Evolutionary conservation across 2,329 filamentous ascomycete species (phyloP), one percentile per base, ranked within the genome.

Genomic region (Bipolaris cookei): DNA sequence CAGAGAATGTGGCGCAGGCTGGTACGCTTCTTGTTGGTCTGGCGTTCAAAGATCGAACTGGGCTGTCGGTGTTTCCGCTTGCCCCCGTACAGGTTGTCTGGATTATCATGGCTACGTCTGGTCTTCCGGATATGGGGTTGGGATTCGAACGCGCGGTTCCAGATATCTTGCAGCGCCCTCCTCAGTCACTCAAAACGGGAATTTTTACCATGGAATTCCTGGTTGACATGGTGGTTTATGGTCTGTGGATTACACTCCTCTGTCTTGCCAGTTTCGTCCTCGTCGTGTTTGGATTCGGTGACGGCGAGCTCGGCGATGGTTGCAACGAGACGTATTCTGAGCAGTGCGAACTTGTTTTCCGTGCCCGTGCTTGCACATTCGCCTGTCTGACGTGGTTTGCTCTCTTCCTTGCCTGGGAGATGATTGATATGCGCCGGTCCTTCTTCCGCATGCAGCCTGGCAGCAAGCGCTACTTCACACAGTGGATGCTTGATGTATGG

Each of bases 381-480:
- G 88, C 87, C 30, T 89, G 85, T 63, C 81, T 92, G 50, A 92
- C 89, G 0, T 92, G 89, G 89, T 89, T 89, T 65, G 88, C 88
- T 0, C 82, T 92, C 16, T 90, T 92, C 79, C 81, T 91, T 4
- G 90, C 90, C 0, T 92, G 90, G 90, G 89, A 92, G 73, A 89
- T 91, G 83, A 82, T 91, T 58, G 83, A 90, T 67, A 84, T 89
- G 77, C 86, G 89, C 20, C 85, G 88, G 41, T 88, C 85, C 6
- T 90, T 92, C 80, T 92, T 92, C 83, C 82, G 84, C 66, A 90
- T 91, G 86, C 84, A 90, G 67, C 86, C 88, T 0, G 79, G 80
- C 14, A 84, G 82, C 21, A 86, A 83, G 67, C 78, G 56, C 32
- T 62, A 62, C 39, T 64, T 64, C 23, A 73, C 71, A 0, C 85